These are phyloP conservation scores for Biscutella laevigata DNA, from an alignment of 441 rosid species.

Conservation along the genomic window DNA sequence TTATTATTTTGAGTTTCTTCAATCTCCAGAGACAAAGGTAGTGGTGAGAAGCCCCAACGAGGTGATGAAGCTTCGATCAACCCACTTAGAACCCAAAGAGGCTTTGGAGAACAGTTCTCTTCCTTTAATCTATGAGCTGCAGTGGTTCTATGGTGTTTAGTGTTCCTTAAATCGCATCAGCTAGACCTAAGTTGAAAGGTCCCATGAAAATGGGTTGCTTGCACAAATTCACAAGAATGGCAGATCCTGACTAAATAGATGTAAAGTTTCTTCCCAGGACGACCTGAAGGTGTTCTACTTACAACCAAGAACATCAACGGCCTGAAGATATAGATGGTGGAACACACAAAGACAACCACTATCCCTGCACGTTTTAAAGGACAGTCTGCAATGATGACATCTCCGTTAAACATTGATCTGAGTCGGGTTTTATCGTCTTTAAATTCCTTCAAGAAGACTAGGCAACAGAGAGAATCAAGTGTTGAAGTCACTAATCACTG, in stretches of 20 bases:
- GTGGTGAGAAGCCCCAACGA: constrained; percentile 56
- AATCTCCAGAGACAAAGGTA: constrained; percentile 44
- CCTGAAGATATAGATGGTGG: constrained; percentile 20
- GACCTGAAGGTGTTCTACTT: constrained; percentile 34
- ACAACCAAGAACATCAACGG: constrained; percentile 39
- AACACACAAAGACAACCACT: background rate
- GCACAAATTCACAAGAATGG: background rate
- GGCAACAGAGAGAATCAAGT: background rate
- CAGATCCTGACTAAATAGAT: constrained; percentile 6
- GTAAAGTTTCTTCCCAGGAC: constrained; percentile 18
- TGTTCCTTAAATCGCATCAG: no score
- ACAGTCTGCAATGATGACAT: constrained; percentile 16
- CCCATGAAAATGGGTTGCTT: constrained; percentile 20
- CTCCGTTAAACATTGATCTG: constrained; percentile 20
- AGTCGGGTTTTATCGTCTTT: constrained; percentile 16
- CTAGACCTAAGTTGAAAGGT: constrained; percentile 26
- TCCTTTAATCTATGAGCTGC: constrained; percentile 67
- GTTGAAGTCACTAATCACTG: constrained; percentile 25
- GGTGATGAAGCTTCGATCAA: constrained; percentile 34
- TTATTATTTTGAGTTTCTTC: constrained; percentile 3
- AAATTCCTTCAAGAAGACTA: constrained; percentile 11
- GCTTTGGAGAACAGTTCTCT: constrained; percentile 43
- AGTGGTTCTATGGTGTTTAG: constrained; percentile 54
- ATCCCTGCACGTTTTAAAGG: constrained; percentile 13
- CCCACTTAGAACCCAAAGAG: constrained; percentile 41